Evolutionary conservation across 1,139 yeast species (phyloP), one percentile per base, ranked within the genome.

Genomic region (Suhomyces bokatorum): DNA sequence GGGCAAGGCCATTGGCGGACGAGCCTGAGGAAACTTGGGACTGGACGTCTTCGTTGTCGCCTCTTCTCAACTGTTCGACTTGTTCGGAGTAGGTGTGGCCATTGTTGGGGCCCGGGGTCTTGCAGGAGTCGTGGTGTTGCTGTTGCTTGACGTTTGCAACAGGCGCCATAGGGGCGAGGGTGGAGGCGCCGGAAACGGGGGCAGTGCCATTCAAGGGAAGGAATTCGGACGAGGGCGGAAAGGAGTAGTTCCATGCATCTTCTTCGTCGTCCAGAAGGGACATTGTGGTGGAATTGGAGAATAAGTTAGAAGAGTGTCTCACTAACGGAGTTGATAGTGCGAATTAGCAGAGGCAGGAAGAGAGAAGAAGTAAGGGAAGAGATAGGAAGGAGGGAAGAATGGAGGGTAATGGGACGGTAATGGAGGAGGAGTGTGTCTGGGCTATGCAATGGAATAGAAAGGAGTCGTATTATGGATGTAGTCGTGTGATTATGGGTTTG

Each of bases 231-330:
- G 77, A 70, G 1, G 76, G 68, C 2, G 77, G 77, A 47, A 72
- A 69, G 9, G 77, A 69, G 52, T 71, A 72, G 11, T 70, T 62
- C 78, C 78, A 73, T 8, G 72, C 73, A 49, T 72, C 77, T 14
- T 69, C 75, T 17, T 65, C 72, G 35, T 72, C 76, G 10, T 60
- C 62, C 40, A 45, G 39, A 4, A 37, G 30, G 12, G 37, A 17
- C 47, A 44, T 44, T 4, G 5, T 36, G 35, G 22, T 16, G 27
- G 9, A 13, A 22, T 5, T 22, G 24, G n/a, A 13, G 33, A 10
- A 20, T 14, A 8, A 2, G 14, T n/a, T 26, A 12, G 37, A 35
- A 20, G 12, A 16, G 11, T 32, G 27, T 27, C 13, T 20, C 24
- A 17, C 13, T 31, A 22, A 31, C 15, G 33, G 14, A 28, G 22